Base-by-base conservation (phyloP, 129 eudicot genomes). In the sunflower (Helianthus annuus) region DNA sequence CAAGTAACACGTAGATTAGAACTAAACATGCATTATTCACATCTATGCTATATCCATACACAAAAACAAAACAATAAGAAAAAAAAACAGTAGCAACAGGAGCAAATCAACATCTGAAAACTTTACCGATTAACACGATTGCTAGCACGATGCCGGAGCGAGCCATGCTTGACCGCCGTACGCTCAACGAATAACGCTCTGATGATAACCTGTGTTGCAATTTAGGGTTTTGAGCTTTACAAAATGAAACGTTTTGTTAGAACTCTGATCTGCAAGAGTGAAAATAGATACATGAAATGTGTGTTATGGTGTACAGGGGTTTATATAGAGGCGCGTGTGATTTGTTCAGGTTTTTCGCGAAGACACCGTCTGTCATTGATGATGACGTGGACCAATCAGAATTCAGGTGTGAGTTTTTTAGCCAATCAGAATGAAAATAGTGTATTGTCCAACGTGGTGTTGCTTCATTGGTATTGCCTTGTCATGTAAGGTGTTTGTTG, bases 331-430 rank as follows among this genome's bases (percentile, higher is more conserved):
- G 72, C 65, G 66, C 72, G 79, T 75, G 48, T 11, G 10, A 11
- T 65, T 13, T 54, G 67, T 55, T 66, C 67, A 51, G 73, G 68
- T 54, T 22, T 75, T 14, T 75, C 79, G 59, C 48, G 79, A 75
- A 66, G 79, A 66, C 68, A 70, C 52, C 55, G 7, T 42, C 10
- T 42, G 46, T 42, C 46, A 42, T 42, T 1, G 49, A 4, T 52
- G 68, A 13, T 78, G 77, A 78, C 71, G 66, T 78, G 82, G 78
- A 78, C 78, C 82, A 78, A 78, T 78, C 15, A 65, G 5, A 36
- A 5, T 54, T 64, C 1, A 48, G 53, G 29, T 19, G 11, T 38
- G 73, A 38, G 59, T 71, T 27, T 64, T 78, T 56, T 64, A 65
- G 68, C 82, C 82, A 78, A 78, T 78, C 13, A 54, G 71, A 51